These are phyloP conservation scores for Knufia fluminis DNA, from an alignment of 2,329 filamentous ascomycete species.

Conservation along the genomic window DNA sequence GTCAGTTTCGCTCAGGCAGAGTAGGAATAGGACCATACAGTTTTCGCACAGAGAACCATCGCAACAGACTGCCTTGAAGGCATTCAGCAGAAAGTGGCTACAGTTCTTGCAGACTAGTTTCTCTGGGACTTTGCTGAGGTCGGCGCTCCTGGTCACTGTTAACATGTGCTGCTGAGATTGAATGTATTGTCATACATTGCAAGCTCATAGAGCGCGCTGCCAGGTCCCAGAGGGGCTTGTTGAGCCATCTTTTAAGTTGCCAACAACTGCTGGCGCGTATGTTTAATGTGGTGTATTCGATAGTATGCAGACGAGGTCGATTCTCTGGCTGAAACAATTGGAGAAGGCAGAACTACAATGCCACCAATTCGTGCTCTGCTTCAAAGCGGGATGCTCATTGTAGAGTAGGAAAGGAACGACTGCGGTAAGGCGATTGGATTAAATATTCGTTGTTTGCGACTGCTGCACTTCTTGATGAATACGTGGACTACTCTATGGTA, in stretches of 20 bases:
- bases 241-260: constrained; percentile 1
- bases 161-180: not conserved
- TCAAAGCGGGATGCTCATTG: not conserved
- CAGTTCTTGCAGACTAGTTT: constrained; percentile 93
- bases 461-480: not conserved
- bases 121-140: constrained; percentile 80
- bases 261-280: not conserved
- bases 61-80: constrained; percentile 86
- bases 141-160: constrained; percentile 52
- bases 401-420: constrained; percentile 3
- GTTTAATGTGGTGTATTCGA: too few relatives aligned
- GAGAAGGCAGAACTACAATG: not conserved
- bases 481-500: not conserved
- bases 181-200: constrained; percentile 18
- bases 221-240: not conserved
- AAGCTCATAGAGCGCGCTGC: constrained; percentile 19
- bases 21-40: constrained; percentile 49
- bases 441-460: not conserved
- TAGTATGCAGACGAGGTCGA: not conserved
- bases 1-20: constrained; percentile 6
- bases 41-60: constrained; percentile 87
- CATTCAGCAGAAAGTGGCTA: constrained; percentile 81
- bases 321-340: too few relatives aligned
- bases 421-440: not conserved
- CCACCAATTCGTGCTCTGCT: not conserved